phyloP scores from a whole-genome alignment of 106 monocot species.

The Dioscorea alata region DNA sequence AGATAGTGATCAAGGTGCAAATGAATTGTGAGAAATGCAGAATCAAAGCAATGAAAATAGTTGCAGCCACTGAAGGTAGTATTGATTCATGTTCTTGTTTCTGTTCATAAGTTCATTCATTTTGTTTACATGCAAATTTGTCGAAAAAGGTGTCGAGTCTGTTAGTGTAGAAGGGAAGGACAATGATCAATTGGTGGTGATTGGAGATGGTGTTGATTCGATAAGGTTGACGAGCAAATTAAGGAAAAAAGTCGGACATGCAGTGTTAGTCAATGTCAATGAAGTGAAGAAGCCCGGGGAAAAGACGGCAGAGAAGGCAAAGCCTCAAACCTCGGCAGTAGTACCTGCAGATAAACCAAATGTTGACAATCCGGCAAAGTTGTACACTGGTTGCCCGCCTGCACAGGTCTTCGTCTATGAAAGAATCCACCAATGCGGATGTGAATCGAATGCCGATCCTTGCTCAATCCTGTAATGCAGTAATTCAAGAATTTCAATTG shows the following conservation, averaged over 20 bases:
- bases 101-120: background rate
- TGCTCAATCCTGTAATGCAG: too few species aligned
- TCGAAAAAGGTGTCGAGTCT: background rate
- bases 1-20: constrained; percentile 43
- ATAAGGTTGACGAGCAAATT: background rate
- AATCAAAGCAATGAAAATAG: constrained; percentile 25
- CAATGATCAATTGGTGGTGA: constrained; percentile 4
- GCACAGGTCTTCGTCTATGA: too few species aligned
- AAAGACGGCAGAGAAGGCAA: background rate
- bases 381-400: too few species aligned
- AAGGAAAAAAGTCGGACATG: constrained; percentile 12
- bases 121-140: background rate
- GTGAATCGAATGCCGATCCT: too few species aligned
- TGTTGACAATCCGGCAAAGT: too few species aligned
- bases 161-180: constrained; percentile 6
- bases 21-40: constrained; percentile 33
- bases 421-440: too few species aligned
- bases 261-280: constrained; percentile 1
- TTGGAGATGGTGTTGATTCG: constrained; percentile 7
- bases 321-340: too few species aligned
- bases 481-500: too few species aligned
- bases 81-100: too few species aligned
- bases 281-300: constrained; percentile 7
- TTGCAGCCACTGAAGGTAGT: constrained; percentile 18
- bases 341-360: too few species aligned